These are phyloP conservation scores for Pueraria montana DNA, from an alignment of 306 rosid genomes.

Conservation along the genomic window DNA sequence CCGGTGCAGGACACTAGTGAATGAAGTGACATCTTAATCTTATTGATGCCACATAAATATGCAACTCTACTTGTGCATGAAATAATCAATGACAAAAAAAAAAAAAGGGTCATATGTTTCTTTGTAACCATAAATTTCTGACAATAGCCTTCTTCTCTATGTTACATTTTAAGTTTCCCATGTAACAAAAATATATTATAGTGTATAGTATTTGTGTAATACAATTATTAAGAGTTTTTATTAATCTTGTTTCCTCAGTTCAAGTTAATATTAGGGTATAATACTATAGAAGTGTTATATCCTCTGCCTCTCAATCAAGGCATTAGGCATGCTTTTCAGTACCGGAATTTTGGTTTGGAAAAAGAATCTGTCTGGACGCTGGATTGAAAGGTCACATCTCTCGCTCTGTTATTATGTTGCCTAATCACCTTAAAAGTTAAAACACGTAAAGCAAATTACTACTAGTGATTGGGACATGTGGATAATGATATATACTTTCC, in stretches of 20 bases:
- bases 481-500: no score
- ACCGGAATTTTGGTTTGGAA: no score
- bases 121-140: constrained; percentile 5
- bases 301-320: neutral
- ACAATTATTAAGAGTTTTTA: neutral
- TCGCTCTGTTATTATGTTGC: no score
- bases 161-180: neutral
- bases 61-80: constrained; percentile 2
- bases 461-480: no score
- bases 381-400: no score
- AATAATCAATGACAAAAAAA: neutral
- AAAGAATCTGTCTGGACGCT: no score
- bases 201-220: neutral
- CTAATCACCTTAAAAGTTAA: no score
- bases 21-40: constrained; percentile 1
- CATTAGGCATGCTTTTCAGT: neutral
- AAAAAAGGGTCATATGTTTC: neutral
- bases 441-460: no score
- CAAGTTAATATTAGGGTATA: no score
- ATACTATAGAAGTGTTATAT: no score
- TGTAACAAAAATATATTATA: constrained; percentile 3
- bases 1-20: constrained; percentile 42
- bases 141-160: neutral
- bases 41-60: neutral
- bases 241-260: neutral